Evolutionary conservation across 2,329 filamentous ascomycete species (phyloP), one percentile per base, ranked within the genome.

Genomic region (Penicillium hesseltinei): DNA sequence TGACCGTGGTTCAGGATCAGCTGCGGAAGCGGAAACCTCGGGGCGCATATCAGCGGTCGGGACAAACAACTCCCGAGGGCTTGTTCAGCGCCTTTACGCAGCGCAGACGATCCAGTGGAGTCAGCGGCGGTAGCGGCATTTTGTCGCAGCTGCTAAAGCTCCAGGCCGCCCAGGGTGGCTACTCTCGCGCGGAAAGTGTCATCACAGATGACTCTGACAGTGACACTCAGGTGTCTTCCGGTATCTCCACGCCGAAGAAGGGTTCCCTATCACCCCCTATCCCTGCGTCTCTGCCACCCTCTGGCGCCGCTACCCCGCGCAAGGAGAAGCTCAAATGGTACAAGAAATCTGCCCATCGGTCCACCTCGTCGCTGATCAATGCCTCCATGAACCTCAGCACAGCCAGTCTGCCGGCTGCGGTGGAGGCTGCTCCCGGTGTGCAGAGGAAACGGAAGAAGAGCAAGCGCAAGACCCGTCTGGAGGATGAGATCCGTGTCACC

Each of bases 121-220:
- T 69, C 17, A 62, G 56, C 17, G 69, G 70, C 3, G 66, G 65
- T 5, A 70, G 72, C 4, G 90, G 91, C 29, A 85, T 93, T 44
- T 76, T 95, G 1, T 85, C 87, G 0, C 88, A 87, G 1, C 76
- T 95, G 1, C 77, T 94, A 49, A 89, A 86, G 70, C 78, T 92
- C 3, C 88, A 91, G 64, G 81, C 84, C 52, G 77, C 80, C 62
- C 78, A 81, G 68, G 70, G 66, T 35, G 69, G 60, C 54, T 67
- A 57, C 2, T 67, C 65, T 38, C 74, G 66, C 45, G 54, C 64
- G 15, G 67, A 65, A 40, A 71, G 66, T 48, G 62, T 64, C 36
- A 65, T 68, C n/a, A 69, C 71, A 2, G 67, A 72, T 56, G 67
- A 69, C 27, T 73, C 70, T 11, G 69, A 71, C 27, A 67, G 64